These are phyloP conservation scores for Leucocoprinus birnbaumii DNA, from an alignment of 768 basidiomycete species.

Conservation along the genomic window DNA sequence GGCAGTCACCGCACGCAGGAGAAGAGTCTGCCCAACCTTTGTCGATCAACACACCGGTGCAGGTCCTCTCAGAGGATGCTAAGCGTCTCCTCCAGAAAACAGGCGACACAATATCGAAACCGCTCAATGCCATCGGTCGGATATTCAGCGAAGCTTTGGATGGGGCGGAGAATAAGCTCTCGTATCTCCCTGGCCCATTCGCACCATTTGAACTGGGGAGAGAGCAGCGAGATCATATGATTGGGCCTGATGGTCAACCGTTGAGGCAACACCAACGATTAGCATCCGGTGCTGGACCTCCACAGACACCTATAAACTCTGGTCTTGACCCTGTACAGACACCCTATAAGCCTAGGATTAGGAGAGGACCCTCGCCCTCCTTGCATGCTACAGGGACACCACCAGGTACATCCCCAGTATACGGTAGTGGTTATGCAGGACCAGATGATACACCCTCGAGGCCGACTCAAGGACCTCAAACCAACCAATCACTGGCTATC, in stretches of 20 bases:
- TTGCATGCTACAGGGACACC: conserved; percentile 26
- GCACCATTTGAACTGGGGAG: conserved; percentile 63
- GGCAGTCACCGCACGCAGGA: conserved; percentile 58
- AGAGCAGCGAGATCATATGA: conserved; percentile 32
- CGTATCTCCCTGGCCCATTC: conserved; percentile 67
- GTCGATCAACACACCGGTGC: conserved; percentile 54
- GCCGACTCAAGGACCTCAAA: conserved; percentile 31
- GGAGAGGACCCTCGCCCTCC: conserved; percentile 46
- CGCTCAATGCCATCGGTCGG: conserved; percentile 83
- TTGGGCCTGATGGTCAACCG: not conserved
- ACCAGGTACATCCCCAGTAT: conserved; percentile 32
- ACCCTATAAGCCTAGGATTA: conserved; percentile 74
- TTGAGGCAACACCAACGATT: not conserved
- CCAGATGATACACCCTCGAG: conserved; percentile 55
- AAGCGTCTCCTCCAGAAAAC: conserved; percentile 84
- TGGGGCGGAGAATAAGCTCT: conserved; percentile 60
- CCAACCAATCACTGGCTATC: conserved; percentile 45
- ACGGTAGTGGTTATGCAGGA: conserved; percentile 14
- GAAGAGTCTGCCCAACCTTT: conserved; percentile 89
- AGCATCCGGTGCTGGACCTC: conserved; percentile 13
- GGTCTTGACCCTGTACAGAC: conserved; percentile 44
- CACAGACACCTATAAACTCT: conserved; percentile 29
- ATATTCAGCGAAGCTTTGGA: conserved; percentile 87
- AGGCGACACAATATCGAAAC: conserved; percentile 87
- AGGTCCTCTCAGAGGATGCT: conserved; percentile 66